Base-by-base conservation (phyloP, 1,139 yeast genomes). In the Dujonia santamariae region DNA sequence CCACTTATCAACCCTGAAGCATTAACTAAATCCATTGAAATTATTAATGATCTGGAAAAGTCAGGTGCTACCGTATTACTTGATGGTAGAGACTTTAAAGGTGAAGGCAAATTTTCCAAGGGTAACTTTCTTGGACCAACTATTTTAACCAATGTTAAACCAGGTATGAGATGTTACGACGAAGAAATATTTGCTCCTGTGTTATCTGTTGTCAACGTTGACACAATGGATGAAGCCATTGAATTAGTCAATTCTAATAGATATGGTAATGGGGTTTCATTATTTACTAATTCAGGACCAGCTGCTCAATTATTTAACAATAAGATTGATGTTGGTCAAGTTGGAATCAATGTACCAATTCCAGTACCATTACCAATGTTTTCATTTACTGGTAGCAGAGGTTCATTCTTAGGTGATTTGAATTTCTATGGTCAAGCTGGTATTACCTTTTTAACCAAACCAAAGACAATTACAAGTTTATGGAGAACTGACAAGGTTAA, bases 311-410 rank as follows among this genome's bases (percentile, higher is more conserved):
- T 77, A 54, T 83, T 82, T 67, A 80, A 75, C 53, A 79, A 76
- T 62, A 73, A 78, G 47, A 76, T 82, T 41, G 85, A 80, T 40
- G 78, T 82, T 40, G 92, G 92, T 19, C 90, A 83, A 60, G 85
- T 83, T 37, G 92, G 92, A 41, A 72, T 83, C 50, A 83, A 83
- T 48, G 87, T 83, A 32, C 90, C 92, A 19, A 83, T 83, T 45
- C 92, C 90, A n/a, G 92, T 83, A 15, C 90, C 90, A 39, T 64
- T 83, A 53, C 90, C 92, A 42, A 80, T 82, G 85, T 83, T 83
- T 56, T 80, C 87, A 4, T 83, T 83, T 64, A 83, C 90, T 18
- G 92, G 92, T 23, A 79, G 78, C 56, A 81, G 82, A 63, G 85
- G 80, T 23, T 80, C 87, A 2, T 81, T 82, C 73, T 67, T 81